These are phyloP conservation scores for Ilyonectria robusta DNA, from an alignment of 2,329 filamentous ascomycete genomes.

Conservation along the genomic window DNA sequence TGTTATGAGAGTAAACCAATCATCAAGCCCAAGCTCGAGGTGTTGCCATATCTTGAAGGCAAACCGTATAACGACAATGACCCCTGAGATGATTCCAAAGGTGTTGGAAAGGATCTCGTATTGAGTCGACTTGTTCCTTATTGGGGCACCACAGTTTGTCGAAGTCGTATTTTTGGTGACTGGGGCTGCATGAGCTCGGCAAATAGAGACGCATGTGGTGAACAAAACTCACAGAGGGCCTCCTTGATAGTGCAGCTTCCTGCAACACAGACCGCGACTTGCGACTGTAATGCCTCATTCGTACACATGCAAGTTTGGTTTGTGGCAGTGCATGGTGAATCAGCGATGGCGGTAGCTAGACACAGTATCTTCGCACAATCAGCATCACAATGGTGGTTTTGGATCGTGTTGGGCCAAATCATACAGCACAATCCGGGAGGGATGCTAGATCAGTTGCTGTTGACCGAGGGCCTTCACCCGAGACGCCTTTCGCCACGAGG, in stretches of 20 bases:
- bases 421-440: background rate
- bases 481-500: background rate
- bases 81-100: slow-evolving; percentile 53
- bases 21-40: slow-evolving; percentile 56
- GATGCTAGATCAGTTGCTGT: background rate
- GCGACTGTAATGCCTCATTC: slow-evolving; percentile 3
- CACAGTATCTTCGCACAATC: background rate
- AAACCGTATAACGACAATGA: slow-evolving; percentile 61
- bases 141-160: slow-evolving; percentile 47
- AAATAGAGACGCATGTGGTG: background rate
- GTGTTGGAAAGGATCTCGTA: slow-evolving; percentile 53
- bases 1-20: slow-evolving; percentile 52
- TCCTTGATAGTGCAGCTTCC: slow-evolving; percentile 49
- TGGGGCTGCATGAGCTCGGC: slow-evolving; percentile 1
- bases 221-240: slow-evolving; percentile 46
- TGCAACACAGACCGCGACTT: slow-evolving; percentile 45
- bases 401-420: background rate
- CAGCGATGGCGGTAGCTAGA: slow-evolving; percentile 1
- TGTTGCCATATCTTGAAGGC: slow-evolving; percentile 53
- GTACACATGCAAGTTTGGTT: slow-evolving; percentile 19
- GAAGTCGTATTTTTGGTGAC: slow-evolving; percentile 45
- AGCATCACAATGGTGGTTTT: background rate
- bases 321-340: slow-evolving; percentile 14
- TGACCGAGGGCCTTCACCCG: background rate
- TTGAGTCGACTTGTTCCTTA: slow-evolving; percentile 49